phyloP scores from a whole-genome alignment of 2,329 filamentous ascomycete species.

The Didymella lethalis region DNA sequence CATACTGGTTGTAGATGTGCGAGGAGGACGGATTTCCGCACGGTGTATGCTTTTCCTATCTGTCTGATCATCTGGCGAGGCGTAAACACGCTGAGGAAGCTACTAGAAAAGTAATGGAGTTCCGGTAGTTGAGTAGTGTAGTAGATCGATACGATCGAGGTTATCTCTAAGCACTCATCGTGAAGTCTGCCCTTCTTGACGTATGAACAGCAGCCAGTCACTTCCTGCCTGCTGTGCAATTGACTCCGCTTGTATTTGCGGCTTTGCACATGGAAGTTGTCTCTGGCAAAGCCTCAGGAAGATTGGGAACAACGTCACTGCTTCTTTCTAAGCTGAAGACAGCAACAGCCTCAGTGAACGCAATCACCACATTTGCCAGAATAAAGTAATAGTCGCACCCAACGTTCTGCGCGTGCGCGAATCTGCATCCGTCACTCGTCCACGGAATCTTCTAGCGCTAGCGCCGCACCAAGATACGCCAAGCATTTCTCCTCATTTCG shows the following conservation, averaged over 20 bases:
- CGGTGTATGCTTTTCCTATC: conserved; percentile 27
- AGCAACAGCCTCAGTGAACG: neutral
- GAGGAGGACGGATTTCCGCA: conserved; percentile 54
- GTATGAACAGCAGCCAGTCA: neutral
- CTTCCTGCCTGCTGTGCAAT: neutral
- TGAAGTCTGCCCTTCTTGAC: neutral
- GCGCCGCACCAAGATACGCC: neutral
- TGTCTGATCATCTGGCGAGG: conserved; percentile 46
- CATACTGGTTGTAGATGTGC: conserved; percentile 48
- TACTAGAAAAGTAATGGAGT: conserved; percentile 48
- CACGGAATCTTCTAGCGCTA: conserved; percentile 14
- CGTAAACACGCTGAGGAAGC: conserved; percentile 47
- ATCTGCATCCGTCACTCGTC: conserved; percentile 2
- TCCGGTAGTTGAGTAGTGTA: conserved; percentile 21
- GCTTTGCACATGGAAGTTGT: too few relatives aligned
- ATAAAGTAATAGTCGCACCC: neutral
- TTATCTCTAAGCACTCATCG: neutral
- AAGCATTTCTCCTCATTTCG: conserved; percentile 28
- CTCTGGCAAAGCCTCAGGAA: too few relatives aligned
- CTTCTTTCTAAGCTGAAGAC: neutral
- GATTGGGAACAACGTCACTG: too few relatives aligned
- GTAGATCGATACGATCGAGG: conserved; percentile 1
- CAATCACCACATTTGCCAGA: neutral
- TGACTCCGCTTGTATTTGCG: neutral
- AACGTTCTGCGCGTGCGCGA: neutral